Conservation (phyloP, 345 rosid species). For the Rhizophora apiculata region DNA sequence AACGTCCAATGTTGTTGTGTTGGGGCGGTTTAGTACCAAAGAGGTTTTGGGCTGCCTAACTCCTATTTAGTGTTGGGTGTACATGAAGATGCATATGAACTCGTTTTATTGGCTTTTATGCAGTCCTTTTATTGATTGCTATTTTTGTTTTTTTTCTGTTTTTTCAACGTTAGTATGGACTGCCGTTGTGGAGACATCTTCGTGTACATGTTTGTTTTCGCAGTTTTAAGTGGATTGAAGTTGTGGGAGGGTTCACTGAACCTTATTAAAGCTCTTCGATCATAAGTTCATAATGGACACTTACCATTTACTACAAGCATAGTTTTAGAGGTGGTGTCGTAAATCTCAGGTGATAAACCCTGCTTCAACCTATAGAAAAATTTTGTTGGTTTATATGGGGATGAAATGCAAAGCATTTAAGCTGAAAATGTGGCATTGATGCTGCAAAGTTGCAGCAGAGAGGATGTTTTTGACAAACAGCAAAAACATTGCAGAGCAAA, state of each 20-base stretch:
- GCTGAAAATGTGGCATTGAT: no score
- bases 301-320: slow-evolving; percentile 50
- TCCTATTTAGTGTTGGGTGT: slow-evolving; percentile 91
- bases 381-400: neutral
- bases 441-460: no score
- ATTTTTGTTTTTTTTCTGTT: neutral
- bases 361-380: neutral
- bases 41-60: slow-evolving; percentile 79
- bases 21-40: slow-evolving; percentile 81
- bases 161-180: neutral
- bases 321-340: slow-evolving; percentile 65
- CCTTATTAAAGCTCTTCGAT: slow-evolving; percentile 70
- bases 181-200: neutral
- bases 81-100: slow-evolving; percentile 63
- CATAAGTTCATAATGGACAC: slow-evolving; percentile 46
- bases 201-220: neutral
- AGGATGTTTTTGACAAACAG: no score
- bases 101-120: neutral
- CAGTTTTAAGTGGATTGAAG: slow-evolving; percentile 73
- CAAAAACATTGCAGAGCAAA: neutral
- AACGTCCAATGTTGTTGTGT: slow-evolving; percentile 1
- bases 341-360: slow-evolving; percentile 21
- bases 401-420: no score
- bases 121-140: neutral
- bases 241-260: slow-evolving; percentile 96